phyloP scores from a whole-genome alignment of 192 early-diverging fungal species.

The Phlyctochytrium arcticum region DNA sequence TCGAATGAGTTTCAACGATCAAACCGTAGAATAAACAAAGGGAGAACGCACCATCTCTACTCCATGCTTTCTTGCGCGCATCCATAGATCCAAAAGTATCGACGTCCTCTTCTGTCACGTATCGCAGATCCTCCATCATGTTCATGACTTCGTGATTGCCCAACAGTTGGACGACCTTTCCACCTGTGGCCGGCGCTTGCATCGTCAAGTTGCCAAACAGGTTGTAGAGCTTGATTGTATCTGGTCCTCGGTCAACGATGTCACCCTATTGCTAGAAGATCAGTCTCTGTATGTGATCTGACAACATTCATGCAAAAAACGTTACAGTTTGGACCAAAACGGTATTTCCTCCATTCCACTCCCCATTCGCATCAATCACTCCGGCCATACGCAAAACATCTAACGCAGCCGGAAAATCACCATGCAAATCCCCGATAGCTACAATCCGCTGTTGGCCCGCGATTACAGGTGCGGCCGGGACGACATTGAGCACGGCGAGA shows the following conservation, averaged over 20 bases:
- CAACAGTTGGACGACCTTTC: constrained; percentile 38
- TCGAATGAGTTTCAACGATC: too few relatives aligned
- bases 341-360: constrained; percentile 57
- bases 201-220: constrained; percentile 52
- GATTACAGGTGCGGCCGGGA: too few relatives aligned
- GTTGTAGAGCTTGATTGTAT: constrained; percentile 66
- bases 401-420: constrained; percentile 51
- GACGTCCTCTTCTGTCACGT: constrained; percentile 50
- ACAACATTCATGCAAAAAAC: constrained; percentile 34
- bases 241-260: constrained; percentile 69
- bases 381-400: constrained; percentile 56
- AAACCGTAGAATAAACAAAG: too few relatives aligned
- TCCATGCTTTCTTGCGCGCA: constrained; percentile 42
- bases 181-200: constrained; percentile 52
- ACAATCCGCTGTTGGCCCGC: too few relatives aligned
- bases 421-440: constrained; percentile 69
- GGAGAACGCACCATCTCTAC: constrained; percentile 15
- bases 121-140: constrained; percentile 52
- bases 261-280: constrained; percentile 30
- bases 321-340: constrained; percentile 60
- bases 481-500: too few relatives aligned
- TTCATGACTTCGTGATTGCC: constrained; percentile 58
- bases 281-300: background rate
- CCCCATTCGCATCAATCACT: constrained; percentile 49
- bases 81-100: constrained; percentile 50